phyloP scores from a whole-genome alignment of 2,329 filamentous ascomycete species.

The Phialophora verrucosa region DNA sequence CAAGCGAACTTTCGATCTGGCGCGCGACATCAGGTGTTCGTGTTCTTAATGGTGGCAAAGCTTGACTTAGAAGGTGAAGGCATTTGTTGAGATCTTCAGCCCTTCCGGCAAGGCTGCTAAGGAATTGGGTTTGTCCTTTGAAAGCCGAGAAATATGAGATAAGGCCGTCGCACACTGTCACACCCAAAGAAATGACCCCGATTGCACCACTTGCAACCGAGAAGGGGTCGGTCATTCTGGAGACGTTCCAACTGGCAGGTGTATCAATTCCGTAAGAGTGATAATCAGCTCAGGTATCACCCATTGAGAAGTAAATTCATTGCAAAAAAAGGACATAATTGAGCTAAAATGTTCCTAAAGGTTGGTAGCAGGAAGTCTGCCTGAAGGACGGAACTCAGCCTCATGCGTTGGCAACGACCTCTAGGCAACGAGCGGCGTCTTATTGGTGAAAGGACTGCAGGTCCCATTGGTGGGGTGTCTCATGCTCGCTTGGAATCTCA shows the following conservation, averaged over 20 bases:
- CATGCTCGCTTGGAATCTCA: neutral
- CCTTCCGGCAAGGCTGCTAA: conserved; percentile 9
- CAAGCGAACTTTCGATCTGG: conserved; percentile 6
- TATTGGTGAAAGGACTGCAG: conserved; percentile 6
- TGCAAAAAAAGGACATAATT: neutral
- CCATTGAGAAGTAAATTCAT: neutral
- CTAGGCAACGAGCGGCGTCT: neutral
- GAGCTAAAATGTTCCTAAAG: neutral
- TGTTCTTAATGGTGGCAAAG: conserved; percentile 10
- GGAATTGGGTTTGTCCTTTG: conserved; percentile 16
- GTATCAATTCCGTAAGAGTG: neutral
- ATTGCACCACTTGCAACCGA: conserved; percentile 15
- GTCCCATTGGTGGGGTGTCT: conserved; percentile 2
- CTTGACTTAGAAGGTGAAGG: conserved; percentile 3
- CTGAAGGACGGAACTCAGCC: neutral
- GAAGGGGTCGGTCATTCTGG: conserved; percentile 13
- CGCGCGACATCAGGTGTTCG: conserved; percentile 6
- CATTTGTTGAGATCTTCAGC: conserved; percentile 4
- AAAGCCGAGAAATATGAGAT: conserved; percentile 9
- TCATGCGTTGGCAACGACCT: neutral
- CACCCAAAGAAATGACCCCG: conserved; percentile 16
- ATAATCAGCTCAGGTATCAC: neutral
- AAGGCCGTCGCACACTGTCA: conserved; percentile 19
- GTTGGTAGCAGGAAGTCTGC: neutral
- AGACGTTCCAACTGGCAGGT: neutral